Percentiles rank a stretch among this genome's conserved stretches.
phyloP scores from a whole-genome alignment of 805 yeast genomes.

The Lipomyces lipofer region DNA sequence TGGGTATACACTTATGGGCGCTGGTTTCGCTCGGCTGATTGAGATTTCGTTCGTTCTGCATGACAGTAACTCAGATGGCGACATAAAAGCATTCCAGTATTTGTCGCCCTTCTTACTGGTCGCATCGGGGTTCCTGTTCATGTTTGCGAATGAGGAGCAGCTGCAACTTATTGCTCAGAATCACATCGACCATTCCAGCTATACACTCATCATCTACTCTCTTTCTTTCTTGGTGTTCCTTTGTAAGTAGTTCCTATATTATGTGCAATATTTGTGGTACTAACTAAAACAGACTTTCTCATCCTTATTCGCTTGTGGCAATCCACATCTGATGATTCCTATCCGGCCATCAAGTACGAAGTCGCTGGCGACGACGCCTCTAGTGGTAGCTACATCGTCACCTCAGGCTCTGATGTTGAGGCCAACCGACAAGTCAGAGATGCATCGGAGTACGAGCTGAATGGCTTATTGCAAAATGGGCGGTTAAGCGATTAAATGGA shows the following conservation, averaged over 20 bases:
- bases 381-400: conserved; percentile 5
- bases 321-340: conserved; percentile 1
- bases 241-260: conserved; percentile 1
- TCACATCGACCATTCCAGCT: conserved; percentile 84
- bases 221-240: conserved; percentile 72
- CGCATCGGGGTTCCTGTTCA: conserved; percentile 76
- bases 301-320: conserved; percentile 38
- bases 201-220: conserved; percentile 66
- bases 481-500: background rate
- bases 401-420: conserved; percentile 14
- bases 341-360: conserved; percentile 21
- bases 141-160: conserved; percentile 94
- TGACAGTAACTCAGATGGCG: conserved; percentile 52
- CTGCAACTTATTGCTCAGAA: conserved; percentile 64
- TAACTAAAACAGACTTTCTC: conserved; percentile 31
- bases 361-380: conserved; percentile 24
- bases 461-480: background rate
- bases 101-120: conserved; percentile 74
- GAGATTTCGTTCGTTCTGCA: conserved; percentile 77
- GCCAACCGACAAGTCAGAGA: conserved; percentile 20
- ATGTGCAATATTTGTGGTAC: background rate
- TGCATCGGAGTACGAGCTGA: conserved; percentile 21
- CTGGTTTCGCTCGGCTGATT: conserved; percentile 72
- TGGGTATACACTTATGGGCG: conserved; percentile 75
- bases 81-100: conserved; percentile 73